phyloP scores from a whole-genome alignment of 2,329 filamentous ascomycete genomes.

The Neurospora sp. region DNA sequence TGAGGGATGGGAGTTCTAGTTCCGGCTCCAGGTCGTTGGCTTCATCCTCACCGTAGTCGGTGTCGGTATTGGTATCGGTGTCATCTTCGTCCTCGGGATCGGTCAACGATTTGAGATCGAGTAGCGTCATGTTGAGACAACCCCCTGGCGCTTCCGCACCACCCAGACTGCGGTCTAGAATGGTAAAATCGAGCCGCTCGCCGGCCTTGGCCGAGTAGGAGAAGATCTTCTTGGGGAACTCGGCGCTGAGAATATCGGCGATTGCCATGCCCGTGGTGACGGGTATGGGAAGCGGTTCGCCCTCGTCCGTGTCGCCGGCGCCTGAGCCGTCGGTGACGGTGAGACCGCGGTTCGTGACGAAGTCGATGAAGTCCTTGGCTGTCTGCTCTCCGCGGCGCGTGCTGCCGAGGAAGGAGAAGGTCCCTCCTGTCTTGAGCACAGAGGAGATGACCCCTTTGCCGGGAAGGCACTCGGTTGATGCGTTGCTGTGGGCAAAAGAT shows the following conservation, averaged over 20 bases:
- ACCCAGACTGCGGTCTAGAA: slow-evolving; percentile 1
- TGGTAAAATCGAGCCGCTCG: slow-evolving; percentile 9
- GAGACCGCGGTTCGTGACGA: slow-evolving; percentile 11
- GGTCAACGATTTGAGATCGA: background rate
- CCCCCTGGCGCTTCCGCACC: slow-evolving; percentile 1
- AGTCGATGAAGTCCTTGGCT: slow-evolving; percentile 6
- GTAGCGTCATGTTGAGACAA: slow-evolving; percentile 7
- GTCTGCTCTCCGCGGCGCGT: background rate
- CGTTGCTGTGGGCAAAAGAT: background rate
- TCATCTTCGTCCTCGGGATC: slow-evolving; percentile 1
- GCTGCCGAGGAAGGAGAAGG: slow-evolving; percentile 8
- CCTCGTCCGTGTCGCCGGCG: background rate
- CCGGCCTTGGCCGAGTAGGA: slow-evolving; percentile 7
- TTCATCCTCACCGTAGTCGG: background rate
- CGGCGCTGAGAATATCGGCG: slow-evolving; percentile 5
- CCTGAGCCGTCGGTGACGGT: slow-evolving; percentile 9
- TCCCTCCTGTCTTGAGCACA: slow-evolving; percentile 12
- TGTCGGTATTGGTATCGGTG: background rate
- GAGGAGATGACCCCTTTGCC: slow-evolving; percentile 6
- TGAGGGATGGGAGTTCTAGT: background rate
- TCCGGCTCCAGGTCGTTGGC: background rate
- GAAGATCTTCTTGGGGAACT: slow-evolving; percentile 3
- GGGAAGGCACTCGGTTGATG: slow-evolving; percentile 5
- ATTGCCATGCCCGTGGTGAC: slow-evolving; percentile 9
- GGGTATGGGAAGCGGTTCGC: slow-evolving; percentile 1